phyloP scores from a whole-genome alignment of 345 rosid species.

The Lepidium aucheri region DNA sequence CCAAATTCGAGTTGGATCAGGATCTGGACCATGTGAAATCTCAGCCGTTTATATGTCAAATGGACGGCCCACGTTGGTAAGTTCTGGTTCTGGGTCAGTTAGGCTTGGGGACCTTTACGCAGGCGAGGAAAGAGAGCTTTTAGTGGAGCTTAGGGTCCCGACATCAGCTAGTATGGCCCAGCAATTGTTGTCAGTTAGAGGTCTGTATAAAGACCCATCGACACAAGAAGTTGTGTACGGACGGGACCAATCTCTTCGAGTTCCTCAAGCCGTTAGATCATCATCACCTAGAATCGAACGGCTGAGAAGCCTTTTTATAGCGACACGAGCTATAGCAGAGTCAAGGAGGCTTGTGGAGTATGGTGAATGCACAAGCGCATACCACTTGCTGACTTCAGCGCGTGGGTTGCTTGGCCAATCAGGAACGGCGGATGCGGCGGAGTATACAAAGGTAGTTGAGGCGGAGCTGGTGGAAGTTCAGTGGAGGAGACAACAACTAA shows the following conservation, averaged over 20 bases:
- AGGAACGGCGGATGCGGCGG: constrained; percentile 29
- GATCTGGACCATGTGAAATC: constrained; percentile 64
- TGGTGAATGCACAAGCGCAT: constrained; percentile 54
- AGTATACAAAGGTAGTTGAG: constrained; percentile 40
- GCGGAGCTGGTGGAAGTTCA: constrained; percentile 61
- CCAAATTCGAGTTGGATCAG: constrained; percentile 47
- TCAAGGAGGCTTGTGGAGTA: constrained; percentile 54
- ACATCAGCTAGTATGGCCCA: constrained; percentile 27
- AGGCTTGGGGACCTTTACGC: constrained; percentile 70
- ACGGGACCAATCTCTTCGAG: constrained; percentile 35
- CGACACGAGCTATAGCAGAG: constrained; percentile 71
- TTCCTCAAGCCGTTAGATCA: constrained; percentile 46
- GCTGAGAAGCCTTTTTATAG: constrained; percentile 49
- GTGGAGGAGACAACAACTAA: constrained; percentile 38
- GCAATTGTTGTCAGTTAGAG: constrained; percentile 46
- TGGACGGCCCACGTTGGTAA: constrained; percentile 41
- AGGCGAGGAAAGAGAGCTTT: constrained; percentile 69
- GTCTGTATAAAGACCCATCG: constrained; percentile 58
- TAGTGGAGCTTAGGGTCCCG: constrained; percentile 58
- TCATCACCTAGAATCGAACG: constrained; percentile 40
- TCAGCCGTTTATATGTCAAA: constrained; percentile 57
- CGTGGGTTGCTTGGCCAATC: constrained; percentile 56
- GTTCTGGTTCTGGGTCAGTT: constrained; percentile 42
- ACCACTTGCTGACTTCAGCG: constrained; percentile 59
- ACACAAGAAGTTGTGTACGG: constrained; percentile 46